A percentile compares a stretch with the other conserved stretches of the same genome.
phyloP scores from a whole-genome alignment of 2,329 filamentous ascomycete species.

The Pseudogymnoascus sp. region DNA sequence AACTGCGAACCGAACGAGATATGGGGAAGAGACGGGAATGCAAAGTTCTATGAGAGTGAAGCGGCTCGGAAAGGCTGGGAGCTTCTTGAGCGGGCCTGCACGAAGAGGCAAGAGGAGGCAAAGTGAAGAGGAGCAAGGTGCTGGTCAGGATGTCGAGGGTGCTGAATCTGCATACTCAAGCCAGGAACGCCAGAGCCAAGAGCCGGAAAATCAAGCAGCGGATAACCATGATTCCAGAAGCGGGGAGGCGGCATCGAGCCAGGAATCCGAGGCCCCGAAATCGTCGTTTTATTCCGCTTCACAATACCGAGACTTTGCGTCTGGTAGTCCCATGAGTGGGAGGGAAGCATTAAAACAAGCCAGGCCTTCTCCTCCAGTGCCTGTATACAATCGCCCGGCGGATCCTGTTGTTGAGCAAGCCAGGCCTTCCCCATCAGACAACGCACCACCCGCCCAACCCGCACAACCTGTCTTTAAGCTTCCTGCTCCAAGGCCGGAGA shows the following conservation, averaged over 20 bases:
- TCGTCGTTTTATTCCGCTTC: constrained; percentile 27
- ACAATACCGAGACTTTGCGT: constrained; percentile 31
- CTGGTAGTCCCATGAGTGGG: constrained; percentile 43
- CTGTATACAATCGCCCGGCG: not conserved
- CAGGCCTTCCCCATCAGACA: constrained; percentile 36
- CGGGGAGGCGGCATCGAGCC: constrained; percentile 16
- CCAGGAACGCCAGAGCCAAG: constrained; percentile 18
- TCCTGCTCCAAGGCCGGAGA: constrained; percentile 45
- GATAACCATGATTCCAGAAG: constrained; percentile 29
- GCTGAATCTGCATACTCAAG: constrained; percentile 25
- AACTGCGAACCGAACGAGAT: constrained; percentile 42
- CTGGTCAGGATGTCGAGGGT: constrained; percentile 29
- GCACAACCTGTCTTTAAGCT: constrained; percentile 51
- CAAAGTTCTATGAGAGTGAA: constrained; percentile 74
- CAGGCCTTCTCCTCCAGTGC: not conserved
- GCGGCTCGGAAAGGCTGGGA: constrained; percentile 67
- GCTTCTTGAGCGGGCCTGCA: constrained; percentile 72
- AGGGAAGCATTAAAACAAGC: constrained; percentile 1
- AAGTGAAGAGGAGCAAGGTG: constrained; percentile 38
- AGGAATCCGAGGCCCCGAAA: constrained; percentile 27
- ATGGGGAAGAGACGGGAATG: constrained; percentile 56
- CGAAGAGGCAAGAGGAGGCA: constrained; percentile 62
- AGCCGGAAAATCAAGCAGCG: constrained; percentile 23
- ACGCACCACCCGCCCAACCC: constrained; percentile 34
- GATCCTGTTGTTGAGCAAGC: constrained; percentile 25